These are phyloP conservation scores for Globisporangium canariense DNA, from an alignment of 352 stramenopile species.

Conservation along the genomic window DNA sequence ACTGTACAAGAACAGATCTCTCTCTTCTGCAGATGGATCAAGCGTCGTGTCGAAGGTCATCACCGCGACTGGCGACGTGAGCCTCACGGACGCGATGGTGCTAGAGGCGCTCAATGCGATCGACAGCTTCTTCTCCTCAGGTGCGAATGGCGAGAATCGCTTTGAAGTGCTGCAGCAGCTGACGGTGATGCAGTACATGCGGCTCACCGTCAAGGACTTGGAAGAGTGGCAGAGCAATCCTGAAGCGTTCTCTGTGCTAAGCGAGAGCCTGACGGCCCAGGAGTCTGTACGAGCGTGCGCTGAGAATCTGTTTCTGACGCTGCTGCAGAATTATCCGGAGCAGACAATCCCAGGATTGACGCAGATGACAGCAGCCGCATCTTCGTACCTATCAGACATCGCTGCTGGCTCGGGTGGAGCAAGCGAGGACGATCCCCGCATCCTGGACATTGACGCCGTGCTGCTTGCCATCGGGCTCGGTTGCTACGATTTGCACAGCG, in stretches of 20 bases:
- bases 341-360: slow-evolving; percentile 69
- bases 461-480: slow-evolving; percentile 76
- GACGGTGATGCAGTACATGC: slow-evolving; percentile 79
- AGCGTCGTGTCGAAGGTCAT: slow-evolving; percentile 73
- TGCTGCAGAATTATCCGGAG: slow-evolving; percentile 71
- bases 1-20: slow-evolving; percentile 74
- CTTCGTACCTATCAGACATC: slow-evolving; percentile 47
- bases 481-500: slow-evolving; percentile 85
- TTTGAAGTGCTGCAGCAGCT: slow-evolving; percentile 63
- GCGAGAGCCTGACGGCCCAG: slow-evolving; percentile 72
- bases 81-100: slow-evolving; percentile 75
- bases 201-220: slow-evolving; percentile 47
- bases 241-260: slow-evolving; percentile 58
- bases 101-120: slow-evolving; percentile 61
- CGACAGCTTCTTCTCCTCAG: slow-evolving; percentile 44
- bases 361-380: slow-evolving; percentile 54
- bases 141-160: slow-evolving; percentile 22
- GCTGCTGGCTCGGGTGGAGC: slow-evolving; percentile 6
- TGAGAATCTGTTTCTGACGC: slow-evolving; percentile 81
- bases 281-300: slow-evolving; percentile 78
- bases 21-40: slow-evolving; percentile 37
- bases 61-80: slow-evolving; percentile 70
- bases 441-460: slow-evolving; percentile 74
- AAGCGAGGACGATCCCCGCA: slow-evolving; percentile 22
- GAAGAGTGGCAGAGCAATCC: slow-evolving; percentile 70